Evolutionary conservation across 805 yeast species (phyloP).

Genomic region (Saccharomyces eubayanus): DNA sequence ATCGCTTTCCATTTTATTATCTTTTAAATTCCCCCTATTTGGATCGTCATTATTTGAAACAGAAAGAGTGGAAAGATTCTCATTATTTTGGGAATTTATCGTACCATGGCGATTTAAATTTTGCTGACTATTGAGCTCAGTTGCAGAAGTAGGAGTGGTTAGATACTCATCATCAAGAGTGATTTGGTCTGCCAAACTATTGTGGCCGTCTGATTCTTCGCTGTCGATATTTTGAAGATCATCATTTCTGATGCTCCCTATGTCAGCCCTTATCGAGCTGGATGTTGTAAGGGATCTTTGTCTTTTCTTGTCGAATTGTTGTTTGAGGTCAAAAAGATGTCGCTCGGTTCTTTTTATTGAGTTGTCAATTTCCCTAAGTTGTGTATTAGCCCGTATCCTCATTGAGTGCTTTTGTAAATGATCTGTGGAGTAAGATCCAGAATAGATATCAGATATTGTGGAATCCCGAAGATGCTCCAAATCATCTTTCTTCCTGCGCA

Average conservation of each 20-base stretch:
- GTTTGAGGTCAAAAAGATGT: slow-evolving; percentile 18
- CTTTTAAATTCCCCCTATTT: neutral
- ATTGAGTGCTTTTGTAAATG: slow-evolving; percentile 30
- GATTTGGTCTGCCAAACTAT: neutral
- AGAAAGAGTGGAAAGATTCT: neutral
- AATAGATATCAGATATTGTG: slow-evolving; percentile 25
- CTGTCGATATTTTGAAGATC: neutral
- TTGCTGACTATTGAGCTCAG: neutral
- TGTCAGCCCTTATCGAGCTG: neutral
- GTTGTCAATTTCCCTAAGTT: slow-evolving; percentile 26
- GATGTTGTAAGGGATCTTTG: neutral
- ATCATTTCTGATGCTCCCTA: neutral
- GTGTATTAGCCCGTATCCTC: slow-evolving; percentile 28
- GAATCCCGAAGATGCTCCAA: slow-evolving; percentile 22
- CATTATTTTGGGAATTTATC: neutral
- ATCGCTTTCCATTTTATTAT: neutral
- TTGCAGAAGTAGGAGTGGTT: neutral
- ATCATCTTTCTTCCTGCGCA: slow-evolving; percentile 20
- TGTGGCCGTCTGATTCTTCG: neutral
- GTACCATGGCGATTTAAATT: neutral
- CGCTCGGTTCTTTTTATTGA: slow-evolving; percentile 24
- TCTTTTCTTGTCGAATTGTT: slow-evolving; percentile 13
- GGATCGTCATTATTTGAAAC: neutral
- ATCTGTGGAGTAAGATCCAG: slow-evolving; percentile 31
- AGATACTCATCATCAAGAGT: neutral